A percentile compares a stretch with the other conserved stretches of the same genome.
Evolutionary conservation across 2,329 filamentous ascomycete species (phyloP).

Genomic region (Celoporthe dispersa): DNA sequence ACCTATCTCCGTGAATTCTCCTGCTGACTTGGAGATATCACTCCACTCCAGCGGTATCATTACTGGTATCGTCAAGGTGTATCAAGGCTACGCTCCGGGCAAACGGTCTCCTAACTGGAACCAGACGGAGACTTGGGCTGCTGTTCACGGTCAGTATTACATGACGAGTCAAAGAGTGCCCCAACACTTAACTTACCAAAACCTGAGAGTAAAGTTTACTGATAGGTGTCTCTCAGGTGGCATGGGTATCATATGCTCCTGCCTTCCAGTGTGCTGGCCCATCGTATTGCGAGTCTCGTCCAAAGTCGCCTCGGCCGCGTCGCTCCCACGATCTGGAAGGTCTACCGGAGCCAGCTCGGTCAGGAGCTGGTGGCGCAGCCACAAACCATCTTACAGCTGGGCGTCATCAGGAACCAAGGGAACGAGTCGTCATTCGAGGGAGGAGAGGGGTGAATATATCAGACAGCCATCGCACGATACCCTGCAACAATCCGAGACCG

Average conservation of each 20-base stretch:
- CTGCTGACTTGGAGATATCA: neutral
- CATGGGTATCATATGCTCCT: slow-evolving; percentile 18
- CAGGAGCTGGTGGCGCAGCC: slow-evolving; percentile 15
- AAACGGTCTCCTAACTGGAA: slow-evolving; percentile 16
- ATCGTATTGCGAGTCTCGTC: neutral
- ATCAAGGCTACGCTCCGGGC: slow-evolving; percentile 8
- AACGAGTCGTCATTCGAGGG: neutral
- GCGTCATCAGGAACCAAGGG: neutral
- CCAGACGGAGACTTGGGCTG: slow-evolving; percentile 18
- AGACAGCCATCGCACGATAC: neutral
- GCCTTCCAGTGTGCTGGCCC: slow-evolving; percentile 23
- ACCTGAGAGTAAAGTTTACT: neutral
- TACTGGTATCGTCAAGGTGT: slow-evolving; percentile 17
- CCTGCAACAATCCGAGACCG: neutral
- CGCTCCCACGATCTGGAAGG: neutral
- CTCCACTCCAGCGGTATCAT: slow-evolving; percentile 12
- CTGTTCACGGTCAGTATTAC: slow-evolving; percentile 23
- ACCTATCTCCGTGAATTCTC: neutral
- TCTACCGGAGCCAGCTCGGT: slow-evolving; percentile 2
- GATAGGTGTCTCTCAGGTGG: neutral
- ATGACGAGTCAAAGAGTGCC: neutral
- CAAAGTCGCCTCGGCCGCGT: neutral
- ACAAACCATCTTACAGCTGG: neutral
- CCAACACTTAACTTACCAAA: neutral
- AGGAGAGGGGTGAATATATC: neutral